Evolutionary conservation across 1,284 basidiomycete genomes (phyloP).

Genomic region (Marasmius fiardii): DNA sequence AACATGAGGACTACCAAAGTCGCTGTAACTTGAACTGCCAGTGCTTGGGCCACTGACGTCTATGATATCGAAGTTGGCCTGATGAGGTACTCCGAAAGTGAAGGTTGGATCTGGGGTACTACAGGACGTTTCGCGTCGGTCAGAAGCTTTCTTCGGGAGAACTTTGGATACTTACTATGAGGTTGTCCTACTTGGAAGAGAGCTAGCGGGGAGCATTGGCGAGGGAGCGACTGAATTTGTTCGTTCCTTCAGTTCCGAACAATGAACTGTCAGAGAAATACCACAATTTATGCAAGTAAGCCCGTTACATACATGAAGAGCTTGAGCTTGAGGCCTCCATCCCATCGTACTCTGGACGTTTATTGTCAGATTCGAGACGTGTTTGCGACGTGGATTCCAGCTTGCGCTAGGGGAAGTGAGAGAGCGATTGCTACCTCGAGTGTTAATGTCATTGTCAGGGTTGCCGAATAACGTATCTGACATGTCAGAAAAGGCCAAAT

Average conservation of each 20-base stretch:
- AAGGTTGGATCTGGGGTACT: slow-evolving; percentile 5
- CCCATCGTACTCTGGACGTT: slow-evolving; percentile 5
- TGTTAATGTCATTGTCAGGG: too few relatives aligned
- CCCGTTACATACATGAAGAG: background rate
- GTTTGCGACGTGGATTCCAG: background rate
- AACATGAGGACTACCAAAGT: background rate
- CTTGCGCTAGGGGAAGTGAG: background rate
- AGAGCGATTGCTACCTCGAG: too few relatives aligned
- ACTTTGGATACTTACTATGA: background rate
- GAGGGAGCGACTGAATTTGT: background rate
- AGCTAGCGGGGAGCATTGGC: background rate
- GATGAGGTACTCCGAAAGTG: slow-evolving; percentile 2
- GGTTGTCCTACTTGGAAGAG: background rate
- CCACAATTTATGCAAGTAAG: too few relatives aligned
- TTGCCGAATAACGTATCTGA: too few relatives aligned
- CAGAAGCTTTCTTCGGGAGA: background rate
- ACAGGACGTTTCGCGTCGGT: background rate
- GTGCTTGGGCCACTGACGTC: background rate
- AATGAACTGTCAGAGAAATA: background rate
- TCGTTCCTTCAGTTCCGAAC: slow-evolving; percentile 1
- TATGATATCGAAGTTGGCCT: background rate
- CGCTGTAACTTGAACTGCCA: background rate
- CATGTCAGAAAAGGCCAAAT: too few relatives aligned
- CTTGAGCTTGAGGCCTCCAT: slow-evolving; percentile 3
- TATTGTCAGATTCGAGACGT: background rate